Evolutionary conservation across 176 grass and related monocot species (phyloP), one percentile per base, ranked within the genome.

Genomic region (Eremochloa ophiuroides): DNA sequence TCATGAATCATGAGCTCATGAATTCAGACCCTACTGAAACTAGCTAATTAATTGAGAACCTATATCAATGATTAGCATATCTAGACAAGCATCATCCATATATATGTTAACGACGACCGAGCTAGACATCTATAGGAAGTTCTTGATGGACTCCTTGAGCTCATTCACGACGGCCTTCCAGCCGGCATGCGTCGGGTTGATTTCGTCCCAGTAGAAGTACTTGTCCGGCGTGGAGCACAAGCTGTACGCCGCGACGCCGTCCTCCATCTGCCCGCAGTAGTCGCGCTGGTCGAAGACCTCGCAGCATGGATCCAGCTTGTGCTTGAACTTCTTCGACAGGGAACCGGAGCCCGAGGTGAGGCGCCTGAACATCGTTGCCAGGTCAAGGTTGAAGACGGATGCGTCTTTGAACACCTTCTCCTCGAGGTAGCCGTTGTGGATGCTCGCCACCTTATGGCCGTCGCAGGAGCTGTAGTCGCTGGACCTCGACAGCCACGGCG

Each of bases 161-260:
- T 47, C 41, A 1, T 48, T 23, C 27, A 78, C 62, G 76, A 78
- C 41, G 27, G 76, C 60, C 61, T 78, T 65, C 76, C 86, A 91
- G 5, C 86, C 90, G 2, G 74, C 86, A 3, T 85, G 48, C 3
- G 90, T 85, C 3, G 86, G 90, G 79, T 92, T 83, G 69, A 85
- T 61, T 2, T 80, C 71, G 62, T 92, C 90, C 83, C 86, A 92
- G 41, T 86, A 88, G 74, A 92, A 88, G 69, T 76, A 37, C 20
- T 63, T 40, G 15, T 66, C 43, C 1, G 86, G 78, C 10, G 63
- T 34, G 8, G 2, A 2, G 33, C 90, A 82, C 7, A 83, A 0
- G 56, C 0, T 42, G 79, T 77, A 87, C 10, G 35, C 66, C 0
- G 4, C 4, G 17, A 35, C 13, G 35, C 44, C 75, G 5, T 58